Evolutionary conservation across 2,329 filamentous ascomycete genomes (phyloP).

Genomic region (Saccharata proteae): DNA sequence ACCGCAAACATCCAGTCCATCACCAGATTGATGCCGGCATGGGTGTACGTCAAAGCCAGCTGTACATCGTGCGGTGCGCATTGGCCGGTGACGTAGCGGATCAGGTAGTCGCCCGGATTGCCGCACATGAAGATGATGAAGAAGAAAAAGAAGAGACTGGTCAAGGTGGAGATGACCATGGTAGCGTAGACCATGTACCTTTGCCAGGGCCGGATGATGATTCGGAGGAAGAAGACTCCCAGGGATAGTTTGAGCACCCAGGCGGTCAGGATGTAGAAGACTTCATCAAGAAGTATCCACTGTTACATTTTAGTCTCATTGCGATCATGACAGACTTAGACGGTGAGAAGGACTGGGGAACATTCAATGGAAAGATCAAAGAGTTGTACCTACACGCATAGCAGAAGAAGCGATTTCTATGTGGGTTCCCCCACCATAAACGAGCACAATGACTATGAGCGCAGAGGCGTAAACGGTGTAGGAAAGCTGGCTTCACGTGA

Average conservation of each 20-base stretch:
- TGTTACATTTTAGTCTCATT: constrained; percentile 9
- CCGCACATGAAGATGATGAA: constrained; percentile 41
- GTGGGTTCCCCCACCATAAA: constrained; percentile 22
- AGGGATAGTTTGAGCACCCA: constrained; percentile 33
- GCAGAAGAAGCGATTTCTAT: constrained; percentile 1
- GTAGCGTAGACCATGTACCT: constrained; percentile 15
- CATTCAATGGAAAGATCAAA: background rate
- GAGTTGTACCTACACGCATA: constrained; percentile 3
- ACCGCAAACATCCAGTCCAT: constrained; percentile 21
- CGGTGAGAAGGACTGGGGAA: background rate
- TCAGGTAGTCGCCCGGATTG: constrained; percentile 16
- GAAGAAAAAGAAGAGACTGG: constrained; percentile 33
- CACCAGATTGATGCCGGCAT: constrained; percentile 18
- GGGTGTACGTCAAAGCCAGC: constrained; percentile 38
- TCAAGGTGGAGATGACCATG: constrained; percentile 19
- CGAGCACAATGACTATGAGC: constrained; percentile 16
- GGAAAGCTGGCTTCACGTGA: constrained; percentile 14
- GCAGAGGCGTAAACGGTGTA: constrained; percentile 21
- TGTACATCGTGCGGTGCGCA: constrained; percentile 36
- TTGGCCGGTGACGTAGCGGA: constrained; percentile 21
- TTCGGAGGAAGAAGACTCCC: constrained; percentile 32
- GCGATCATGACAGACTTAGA: constrained; percentile 7
- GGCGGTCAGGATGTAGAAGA: constrained; percentile 28
- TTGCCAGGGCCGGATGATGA: constrained; percentile 30
- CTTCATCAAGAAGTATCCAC: constrained; percentile 24